A percentile compares a stretch with the other conserved stretches of the same genome.
Conservation (phyloP, 805 yeast genomes). For the Lipomyces lipofer region DNA sequence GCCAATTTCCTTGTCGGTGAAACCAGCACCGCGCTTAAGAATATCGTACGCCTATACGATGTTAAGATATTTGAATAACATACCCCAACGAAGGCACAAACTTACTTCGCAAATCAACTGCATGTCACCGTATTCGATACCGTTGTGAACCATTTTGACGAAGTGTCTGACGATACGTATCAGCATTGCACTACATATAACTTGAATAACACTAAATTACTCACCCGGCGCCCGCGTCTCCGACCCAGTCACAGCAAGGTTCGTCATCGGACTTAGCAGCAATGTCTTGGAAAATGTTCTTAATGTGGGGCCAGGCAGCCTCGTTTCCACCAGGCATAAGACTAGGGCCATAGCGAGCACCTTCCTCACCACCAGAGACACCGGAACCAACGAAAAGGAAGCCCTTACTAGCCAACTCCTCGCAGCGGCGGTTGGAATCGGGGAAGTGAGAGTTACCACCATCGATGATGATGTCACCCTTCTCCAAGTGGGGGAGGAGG, state of each 20-base stretch:
- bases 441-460: conserved; percentile 99
- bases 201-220: too few relatives aligned
- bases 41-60: conserved; percentile 73
- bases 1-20: conserved; percentile 88
- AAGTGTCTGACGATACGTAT: too few relatives aligned
- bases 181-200: too few relatives aligned
- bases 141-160: conserved; percentile 99
- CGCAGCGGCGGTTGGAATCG: conserved; percentile 95
- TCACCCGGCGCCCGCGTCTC: conserved; percentile 99
- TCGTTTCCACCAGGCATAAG: conserved; percentile 99
- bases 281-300: conserved; percentile 92
- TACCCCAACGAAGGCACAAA: neutral
- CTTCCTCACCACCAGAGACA: conserved; percentile 99
- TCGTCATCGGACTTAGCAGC: conserved; percentile 97
- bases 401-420: conserved; percentile 82
- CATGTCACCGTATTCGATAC: conserved; percentile 99
- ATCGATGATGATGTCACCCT: conserved; percentile 97
- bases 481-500: conserved; percentile 85
- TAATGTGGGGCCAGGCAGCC: conserved; percentile 98
- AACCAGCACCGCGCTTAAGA: conserved; percentile 90
- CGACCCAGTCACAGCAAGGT: conserved; percentile 99
- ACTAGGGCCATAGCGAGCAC: conserved; percentile 99
- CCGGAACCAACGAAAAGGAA: conserved; percentile 96
- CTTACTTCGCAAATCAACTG: conserved; percentile 85
- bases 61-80: neutral